These are phyloP conservation scores for Wickerhamomyces ciferrii DNA, from an alignment of 805 yeast species.

Conservation along the genomic window DNA sequence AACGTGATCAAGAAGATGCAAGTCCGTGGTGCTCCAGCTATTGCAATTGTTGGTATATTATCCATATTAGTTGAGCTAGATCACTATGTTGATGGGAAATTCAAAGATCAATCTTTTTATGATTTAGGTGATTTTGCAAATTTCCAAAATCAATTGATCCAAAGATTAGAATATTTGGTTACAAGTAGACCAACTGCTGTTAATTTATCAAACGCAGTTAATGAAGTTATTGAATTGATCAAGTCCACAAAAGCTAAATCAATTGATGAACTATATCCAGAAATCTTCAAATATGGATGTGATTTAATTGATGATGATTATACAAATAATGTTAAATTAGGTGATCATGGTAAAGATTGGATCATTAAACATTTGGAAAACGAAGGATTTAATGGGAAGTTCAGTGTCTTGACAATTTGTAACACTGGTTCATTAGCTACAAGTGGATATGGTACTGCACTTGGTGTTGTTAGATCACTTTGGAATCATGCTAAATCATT, in stretches of 20 bases:
- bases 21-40: constrained; percentile 98
- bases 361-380: neutral
- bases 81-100: constrained; percentile 23
- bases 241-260: constrained; percentile 20
- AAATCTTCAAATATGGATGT: constrained; percentile 40
- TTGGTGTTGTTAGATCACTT: constrained; percentile 83
- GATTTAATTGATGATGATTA: constrained; percentile 70
- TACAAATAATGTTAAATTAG: constrained; percentile 71
- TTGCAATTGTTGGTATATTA: constrained; percentile 89
- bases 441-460: constrained; percentile 95
- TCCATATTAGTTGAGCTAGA: constrained; percentile 72
- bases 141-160: constrained; percentile 33
- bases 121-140: constrained; percentile 24
- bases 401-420: constrained; percentile 70
- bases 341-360: constrained; percentile 63
- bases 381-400: constrained; percentile 3
- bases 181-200: constrained; percentile 95
- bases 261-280: constrained; percentile 23
- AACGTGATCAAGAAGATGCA: constrained; percentile 86
- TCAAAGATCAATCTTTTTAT: constrained; percentile 23
- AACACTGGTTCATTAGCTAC: constrained; percentile 97
- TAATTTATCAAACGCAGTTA: constrained; percentile 69
- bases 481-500: constrained; percentile 33
- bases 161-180: constrained; percentile 59
- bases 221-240: constrained; percentile 29